A percentile compares a stretch with the other conserved stretches of the same genome.
These are phyloP conservation scores for Neocatenulostroma microsporum DNA, from an alignment of 2,329 filamentous ascomycete species.

Conservation along the genomic window DNA sequence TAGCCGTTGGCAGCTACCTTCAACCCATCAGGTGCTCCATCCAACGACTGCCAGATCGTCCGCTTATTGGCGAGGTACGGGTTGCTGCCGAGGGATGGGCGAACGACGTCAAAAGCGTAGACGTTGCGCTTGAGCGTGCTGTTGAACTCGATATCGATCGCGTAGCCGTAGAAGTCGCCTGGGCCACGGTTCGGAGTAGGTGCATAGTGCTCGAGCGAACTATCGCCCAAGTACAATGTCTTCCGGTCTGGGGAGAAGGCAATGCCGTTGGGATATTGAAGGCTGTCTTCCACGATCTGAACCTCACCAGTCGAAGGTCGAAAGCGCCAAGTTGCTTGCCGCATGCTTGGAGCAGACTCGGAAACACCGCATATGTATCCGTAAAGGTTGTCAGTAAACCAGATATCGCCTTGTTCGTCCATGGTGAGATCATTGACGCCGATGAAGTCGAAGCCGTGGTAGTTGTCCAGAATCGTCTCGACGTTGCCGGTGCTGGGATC, in stretches of 20 bases:
- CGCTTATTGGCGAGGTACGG: slow-evolving; percentile 33
- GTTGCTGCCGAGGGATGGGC: no score
- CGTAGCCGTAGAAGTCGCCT: slow-evolving; percentile 20
- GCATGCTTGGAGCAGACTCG: no score
- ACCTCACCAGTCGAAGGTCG: slow-evolving; percentile 34
- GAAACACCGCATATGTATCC: no score
- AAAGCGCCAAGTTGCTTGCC: slow-evolving; percentile 36
- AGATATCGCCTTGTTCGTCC: slow-evolving; percentile 38
- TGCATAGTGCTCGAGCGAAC: slow-evolving; percentile 22
- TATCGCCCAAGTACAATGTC: slow-evolving; percentile 41
- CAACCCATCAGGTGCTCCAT: slow-evolving; percentile 37
- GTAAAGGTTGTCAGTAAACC: slow-evolving; percentile 44
- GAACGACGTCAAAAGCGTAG: slow-evolving; percentile 35
- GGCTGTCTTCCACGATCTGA: slow-evolving; percentile 34
- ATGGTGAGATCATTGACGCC: slow-evolving; percentile 39
- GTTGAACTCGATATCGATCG: slow-evolving; percentile 26
- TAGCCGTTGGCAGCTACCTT: slow-evolving; percentile 38
- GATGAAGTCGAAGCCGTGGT: slow-evolving; percentile 41
- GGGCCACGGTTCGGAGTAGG: slow-evolving; percentile 20
- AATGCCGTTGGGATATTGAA: slow-evolving; percentile 40
- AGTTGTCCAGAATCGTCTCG: slow-evolving; percentile 38
- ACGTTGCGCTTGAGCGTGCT: slow-evolving; percentile 28
- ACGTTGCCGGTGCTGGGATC: slow-evolving; percentile 39
- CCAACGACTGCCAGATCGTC: slow-evolving; percentile 33
- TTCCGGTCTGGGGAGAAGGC: slow-evolving; percentile 38